phyloP scores from a whole-genome alignment of 129 eudicot species.

The Calendula officinalis region DNA sequence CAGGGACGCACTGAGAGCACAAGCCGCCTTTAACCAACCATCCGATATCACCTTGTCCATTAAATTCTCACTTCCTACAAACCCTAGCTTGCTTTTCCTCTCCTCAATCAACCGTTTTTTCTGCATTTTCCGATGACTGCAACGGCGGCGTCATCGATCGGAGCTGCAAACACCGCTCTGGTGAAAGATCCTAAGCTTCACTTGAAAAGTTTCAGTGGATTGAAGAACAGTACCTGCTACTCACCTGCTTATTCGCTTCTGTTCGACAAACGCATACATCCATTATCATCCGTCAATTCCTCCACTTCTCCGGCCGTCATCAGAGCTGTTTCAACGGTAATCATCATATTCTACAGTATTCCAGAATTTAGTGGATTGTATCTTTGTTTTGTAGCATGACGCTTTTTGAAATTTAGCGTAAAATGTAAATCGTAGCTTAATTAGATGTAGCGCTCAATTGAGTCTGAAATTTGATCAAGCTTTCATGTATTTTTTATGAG shows the following conservation, averaged over 20 bases:
- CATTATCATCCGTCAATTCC: constrained; percentile 10
- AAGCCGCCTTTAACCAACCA: not conserved
- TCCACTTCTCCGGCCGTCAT: constrained; percentile 37
- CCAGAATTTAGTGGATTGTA: not conserved
- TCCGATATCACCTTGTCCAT: not conserved
- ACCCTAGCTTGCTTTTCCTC: not conserved
- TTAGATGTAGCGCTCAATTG: not conserved
- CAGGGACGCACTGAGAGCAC: not conserved
- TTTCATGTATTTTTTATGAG: not conserved
- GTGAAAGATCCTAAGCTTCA: not conserved
- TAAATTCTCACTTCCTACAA: not conserved
- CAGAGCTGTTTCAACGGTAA: constrained; percentile 84
- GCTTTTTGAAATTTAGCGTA: not conserved
- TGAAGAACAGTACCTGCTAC: constrained; percentile 17
- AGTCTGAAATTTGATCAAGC: not conserved
- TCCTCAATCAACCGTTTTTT: not conserved
- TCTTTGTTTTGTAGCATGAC: not conserved
- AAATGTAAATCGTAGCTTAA: not conserved
- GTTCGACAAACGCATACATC: constrained; percentile 34
- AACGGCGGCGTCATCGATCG: constrained; percentile 2
- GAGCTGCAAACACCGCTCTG: not conserved
- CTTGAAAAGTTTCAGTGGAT: constrained; percentile 36
- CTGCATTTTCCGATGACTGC: constrained; percentile 5
- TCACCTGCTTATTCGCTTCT: constrained; percentile 41
- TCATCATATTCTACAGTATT: not conserved